These are phyloP conservation scores for Thymus mandschuricus DNA, from an alignment of 257 asterid species.

Conservation along the genomic window DNA sequence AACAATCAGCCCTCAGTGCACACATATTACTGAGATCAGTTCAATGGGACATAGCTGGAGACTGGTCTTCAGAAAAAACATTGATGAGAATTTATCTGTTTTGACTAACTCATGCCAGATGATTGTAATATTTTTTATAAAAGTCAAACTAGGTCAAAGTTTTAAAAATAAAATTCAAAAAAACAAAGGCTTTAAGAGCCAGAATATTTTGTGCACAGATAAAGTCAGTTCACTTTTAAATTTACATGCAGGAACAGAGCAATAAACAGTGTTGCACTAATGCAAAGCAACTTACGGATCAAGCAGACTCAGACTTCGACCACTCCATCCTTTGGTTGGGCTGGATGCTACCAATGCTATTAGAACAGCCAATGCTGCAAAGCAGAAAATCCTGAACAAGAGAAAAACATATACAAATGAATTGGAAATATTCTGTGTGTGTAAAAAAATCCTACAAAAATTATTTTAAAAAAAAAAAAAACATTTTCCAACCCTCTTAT, in stretches of 20 bases:
- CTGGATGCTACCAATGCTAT: constrained; percentile 96
- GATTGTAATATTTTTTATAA: constrained; percentile 17
- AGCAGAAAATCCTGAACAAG: constrained; percentile 72
- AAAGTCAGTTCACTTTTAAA: constrained; percentile 11
- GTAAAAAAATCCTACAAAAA: constrained; percentile 8
- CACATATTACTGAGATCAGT: constrained; percentile 10
- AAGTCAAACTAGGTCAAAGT: not conserved
- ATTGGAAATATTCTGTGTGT: not conserved
- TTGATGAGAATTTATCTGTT: not conserved
- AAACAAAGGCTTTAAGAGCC: not conserved
- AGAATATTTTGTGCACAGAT: constrained; percentile 11
- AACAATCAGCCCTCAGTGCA: constrained; percentile 10
- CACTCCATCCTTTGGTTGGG: constrained; percentile 99
- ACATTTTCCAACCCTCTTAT: not conserved
- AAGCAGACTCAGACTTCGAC: constrained; percentile 95
- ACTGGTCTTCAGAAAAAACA: not conserved
- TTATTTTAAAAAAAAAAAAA: too few species aligned
- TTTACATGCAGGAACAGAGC: constrained; percentile 15
- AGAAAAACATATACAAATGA: constrained; percentile 17
- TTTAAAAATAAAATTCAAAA: too few species aligned
- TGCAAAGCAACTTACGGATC: constrained; percentile 76
- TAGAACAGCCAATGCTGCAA: constrained; percentile 73
- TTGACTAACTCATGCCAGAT: not conserved
- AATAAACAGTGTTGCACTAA: constrained; percentile 9
- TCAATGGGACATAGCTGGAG: constrained; percentile 8